Base-by-base conservation (phyloP, 768 basidiomycete species). In the Leccinum imitatum region DNA sequence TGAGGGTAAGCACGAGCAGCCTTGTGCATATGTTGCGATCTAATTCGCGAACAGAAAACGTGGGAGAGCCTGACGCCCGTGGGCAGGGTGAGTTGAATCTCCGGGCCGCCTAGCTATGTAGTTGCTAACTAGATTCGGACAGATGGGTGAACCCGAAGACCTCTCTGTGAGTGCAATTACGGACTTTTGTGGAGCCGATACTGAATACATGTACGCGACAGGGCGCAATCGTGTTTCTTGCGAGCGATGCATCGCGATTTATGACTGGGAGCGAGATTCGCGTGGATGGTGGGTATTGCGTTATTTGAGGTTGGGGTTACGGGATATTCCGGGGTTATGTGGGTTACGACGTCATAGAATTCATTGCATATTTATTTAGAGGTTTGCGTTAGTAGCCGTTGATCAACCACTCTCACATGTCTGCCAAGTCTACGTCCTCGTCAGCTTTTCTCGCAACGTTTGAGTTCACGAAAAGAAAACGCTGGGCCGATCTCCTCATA, bases 111-210 rank as follows among this genome's bases (percentile, higher is more conserved):
- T 10, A 13, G 2, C 33, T 33, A 5, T 11, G 11, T 14, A 84
- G 67, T 8, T 19, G 84, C 59, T 68, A 33, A 70, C 60, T 31
- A 10, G 57, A 56, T 19, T 15, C n/a, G 27, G 59, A 46, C 35
- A 91, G 90, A 86, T 98, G 83, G 95, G 93, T 53, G 87, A 95
- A 61, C 95, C 95, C 10, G 91, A 95, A 64, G 96, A 98, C 69
- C 79, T 96, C 61, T 85, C 93, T 64, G 92, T 87, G 65, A 27
- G 83, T 77, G 37, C 5, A 11, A 58, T 5, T 4, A 30, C 30
- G 51, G 57, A 21, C 4, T 48, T 39, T 3, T 0, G 23, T 39
- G 9, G 31, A 27, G 23, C 13, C 14, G 10, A 6, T 41, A 44
- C 51, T 67, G 30, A 61, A 46, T 46, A 11, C 3, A n/a, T 23